A percentile compares a stretch with the other conserved stretches of the same genome.
Conservation (phyloP, 306 rosid genomes). For the Vicia faba region DNA sequence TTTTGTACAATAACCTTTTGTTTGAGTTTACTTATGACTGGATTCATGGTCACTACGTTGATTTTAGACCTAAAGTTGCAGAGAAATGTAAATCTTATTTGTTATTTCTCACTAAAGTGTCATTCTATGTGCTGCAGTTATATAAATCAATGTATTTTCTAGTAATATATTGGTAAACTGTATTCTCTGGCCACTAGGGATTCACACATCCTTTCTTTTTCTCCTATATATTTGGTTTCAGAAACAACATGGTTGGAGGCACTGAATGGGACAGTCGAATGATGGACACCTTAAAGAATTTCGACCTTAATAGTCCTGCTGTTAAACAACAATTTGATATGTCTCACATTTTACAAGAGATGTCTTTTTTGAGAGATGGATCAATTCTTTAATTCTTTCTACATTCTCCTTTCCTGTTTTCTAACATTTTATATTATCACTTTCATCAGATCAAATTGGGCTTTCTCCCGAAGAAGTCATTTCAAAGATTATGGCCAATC, state of each 20-base stretch:
- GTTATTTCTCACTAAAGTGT: slow-evolving; percentile 16
- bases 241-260: slow-evolving; percentile 83
- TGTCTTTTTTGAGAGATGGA: slow-evolving; percentile 26
- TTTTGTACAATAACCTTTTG: background rate
- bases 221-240: slow-evolving; percentile 39
- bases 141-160: slow-evolving; percentile 22
- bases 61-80: slow-evolving; percentile 8
- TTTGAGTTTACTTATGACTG: too few relatives aligned
- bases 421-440: slow-evolving; percentile 31
- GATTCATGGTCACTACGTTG: too few relatives aligned
- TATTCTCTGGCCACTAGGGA: slow-evolving; percentile 21
- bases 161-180: slow-evolving; percentile 9
- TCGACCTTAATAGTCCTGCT: slow-evolving; percentile 94
- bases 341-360: slow-evolving; percentile 10
- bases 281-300: slow-evolving; percentile 91
- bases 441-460: slow-evolving; percentile 90
- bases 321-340: slow-evolving; percentile 96
- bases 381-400: slow-evolving; percentile 18
- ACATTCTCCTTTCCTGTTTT: slow-evolving; percentile 13
- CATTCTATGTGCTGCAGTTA: slow-evolving; percentile 30
- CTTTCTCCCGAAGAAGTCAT: slow-evolving; percentile 91
- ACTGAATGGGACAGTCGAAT: slow-evolving; percentile 82
- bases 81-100: slow-evolving; percentile 5
- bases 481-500: slow-evolving; percentile 95
- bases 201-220: slow-evolving; percentile 6